Base-by-base conservation (phyloP, 352 stramenopile species). In the Globisporangium parvum region DNA sequence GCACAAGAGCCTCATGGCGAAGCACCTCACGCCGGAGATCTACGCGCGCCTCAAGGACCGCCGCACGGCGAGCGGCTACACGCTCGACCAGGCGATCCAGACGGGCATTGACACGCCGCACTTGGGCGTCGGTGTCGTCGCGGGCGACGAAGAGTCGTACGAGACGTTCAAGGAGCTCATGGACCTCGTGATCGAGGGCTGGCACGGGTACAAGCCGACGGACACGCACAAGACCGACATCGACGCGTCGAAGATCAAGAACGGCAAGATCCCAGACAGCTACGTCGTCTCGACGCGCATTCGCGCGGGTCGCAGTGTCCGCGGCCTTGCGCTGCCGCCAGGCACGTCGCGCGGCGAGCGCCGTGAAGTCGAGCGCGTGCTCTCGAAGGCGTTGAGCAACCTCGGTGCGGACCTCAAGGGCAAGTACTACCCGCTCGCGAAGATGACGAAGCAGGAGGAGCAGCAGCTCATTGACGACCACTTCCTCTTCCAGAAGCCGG, bases 201-300 rank as follows among this genome's bases (percentile, higher is more conserved):
- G 82, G 82, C 84, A 94, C 55, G 75, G 79, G 17, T 96, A 87
- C 67, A 91, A 93, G 59, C 71, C 86, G 0, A 66, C 84, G 5
- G 80, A 87, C 53, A 81, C 76, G 55, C 85, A 95, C 69, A 67
- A 85, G 49, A 91, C 80, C 17, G 85, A 95, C 54, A 86, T 95
- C 57, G 81, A 93, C 52, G 69, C 83, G 40, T 74, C 69, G 15
- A 93, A 95, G 64, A 67, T 95, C 17, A 63, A 71, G 37, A 74
- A 84, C 59, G 69, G 73, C 26, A 85, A 85, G 53, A 78, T 90
- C 45, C 73, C 84, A 57, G 79, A 74, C 47, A 62, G 37, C 11
- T 98, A 97, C 58, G 91, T 98, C 46, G 64, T 95, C 42, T 97
- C 90, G 39, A 98, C 93, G 10, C 85, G 93, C 28, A 93, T 98